Evolutionary conservation across 371 early-diverging fungal species (phyloP), one percentile per base, ranked within the genome.

Genomic region (Saksenaea vasiformis): DNA sequence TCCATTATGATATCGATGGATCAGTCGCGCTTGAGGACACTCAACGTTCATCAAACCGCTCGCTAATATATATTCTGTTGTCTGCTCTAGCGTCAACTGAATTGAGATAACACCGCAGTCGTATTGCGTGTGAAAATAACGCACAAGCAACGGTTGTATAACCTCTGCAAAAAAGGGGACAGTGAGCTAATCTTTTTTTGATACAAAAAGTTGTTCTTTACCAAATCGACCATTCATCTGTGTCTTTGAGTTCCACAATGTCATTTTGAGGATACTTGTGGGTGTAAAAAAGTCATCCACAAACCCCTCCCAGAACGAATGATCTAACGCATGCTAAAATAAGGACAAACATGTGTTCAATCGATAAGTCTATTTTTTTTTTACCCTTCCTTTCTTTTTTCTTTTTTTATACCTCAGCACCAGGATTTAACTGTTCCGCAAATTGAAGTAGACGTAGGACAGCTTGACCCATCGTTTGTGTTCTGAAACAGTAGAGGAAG

Each of bases 391-490:
- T 19, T 19, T 43, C 13, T 53, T 10, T 47, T 44, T 26, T 38
- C 28, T 17, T 7, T 39, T 43, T 31, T 17, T 31, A 55, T 64
- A 79, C 79, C 66, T 72, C 67, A 41, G 57, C 66, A 9, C 67
- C 73, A 28, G 80, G 80, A 58, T 65, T 71, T 10, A 79, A 53
- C 54, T 74, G 69, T 44, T 79, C 80, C 53, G 73, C 77, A 67
- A 79, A 76, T 54, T 79, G 77, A 59, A 79, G 60, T 51, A 79
- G 37, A 38, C 77, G 75, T 38, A 79, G 63, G 8, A 79, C 80
- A 35, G 77, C 80, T 35, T 73, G 72, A 22, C 77, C 77, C 22
- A 22, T 47, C 9, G 56, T 47, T 22, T 47, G 27, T 47, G 51
- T 47, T 47, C 51, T 47, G 51, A 26, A 47, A 47, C 51, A 47